Evolutionary conservation across 345 rosid genomes (phyloP), one percentile per base, ranked within the genome.

Genomic region (Brassica rapa): DNA sequence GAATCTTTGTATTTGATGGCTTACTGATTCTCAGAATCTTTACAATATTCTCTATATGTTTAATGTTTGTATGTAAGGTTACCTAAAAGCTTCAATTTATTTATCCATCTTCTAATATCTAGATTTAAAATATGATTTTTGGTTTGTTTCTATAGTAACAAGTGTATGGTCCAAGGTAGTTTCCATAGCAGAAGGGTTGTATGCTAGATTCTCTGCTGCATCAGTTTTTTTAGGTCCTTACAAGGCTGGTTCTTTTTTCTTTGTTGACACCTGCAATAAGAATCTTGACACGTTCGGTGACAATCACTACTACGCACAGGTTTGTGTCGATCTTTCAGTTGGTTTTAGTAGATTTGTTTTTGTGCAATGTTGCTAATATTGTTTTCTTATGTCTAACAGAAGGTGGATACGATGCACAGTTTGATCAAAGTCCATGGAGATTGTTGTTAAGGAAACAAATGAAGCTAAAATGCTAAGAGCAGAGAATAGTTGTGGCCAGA

Each of bases 1-100:
- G 86, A 85, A 88, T 95, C 77, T 87, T 88, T 84, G 97, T 95
- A 35, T 95, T 91, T 82, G 99, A 75, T 97, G 99, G 83, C 91
- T 88, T 82, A 87, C 96, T 0, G 88, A 90, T 77, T 87, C 94
- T 37, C 97, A 91, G 81, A 87, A 88, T 91, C 43, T 37, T 37
- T 37, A 37, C 43, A 37, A 9, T 37, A 9, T 37, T 33, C 39
- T 41, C 51, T 41, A 8, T 8, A 11, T 37, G 8, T 37, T 37
- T 37, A 8, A 37, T 8, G 43, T 37, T 41, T 5, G 51, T 41
- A 41, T 41, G 51, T 41, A 41, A 11, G 51, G 51, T 41, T 11
- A 41, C 51, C n/a, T 41, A 11, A 41, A 41, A 41, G 37, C 51
- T 41, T 41, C 51, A 41, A 11, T 41, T 11, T 41, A 4, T 41